Evolutionary conservation across 306 rosid species (phyloP).

Genomic region (Vicia sativa): DNA sequence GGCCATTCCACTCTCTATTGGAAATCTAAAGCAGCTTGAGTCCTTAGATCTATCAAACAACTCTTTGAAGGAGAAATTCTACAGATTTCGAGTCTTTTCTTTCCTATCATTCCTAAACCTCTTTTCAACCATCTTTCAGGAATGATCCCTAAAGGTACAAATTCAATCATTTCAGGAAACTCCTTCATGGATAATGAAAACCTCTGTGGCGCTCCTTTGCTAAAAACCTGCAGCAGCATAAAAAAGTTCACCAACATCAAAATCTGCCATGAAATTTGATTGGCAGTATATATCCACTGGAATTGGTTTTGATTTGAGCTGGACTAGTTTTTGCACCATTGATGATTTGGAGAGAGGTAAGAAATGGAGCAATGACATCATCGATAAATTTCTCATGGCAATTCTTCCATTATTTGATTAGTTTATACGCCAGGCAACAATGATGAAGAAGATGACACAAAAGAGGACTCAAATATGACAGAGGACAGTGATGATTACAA

Average conservation of each 20-base stretch:
- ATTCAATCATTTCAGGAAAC: conserved; percentile 37
- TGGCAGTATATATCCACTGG: conserved; percentile 73
- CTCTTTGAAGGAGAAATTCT: conserved; percentile 45
- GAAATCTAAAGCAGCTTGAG: conserved; percentile 45
- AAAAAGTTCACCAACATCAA: not conserved
- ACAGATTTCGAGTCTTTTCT: conserved; percentile 29
- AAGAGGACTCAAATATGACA: conserved; percentile 30
- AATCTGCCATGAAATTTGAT: conserved; percentile 42
- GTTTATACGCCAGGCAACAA: conserved; percentile 50
- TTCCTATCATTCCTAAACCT: conserved; percentile 52
- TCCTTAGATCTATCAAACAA: conserved; percentile 60
- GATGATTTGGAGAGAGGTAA: conserved; percentile 64
- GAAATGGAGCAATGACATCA: conserved; percentile 59
- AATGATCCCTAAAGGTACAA: conserved; percentile 47
- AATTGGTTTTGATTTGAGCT: conserved; percentile 79
- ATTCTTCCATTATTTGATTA: conserved; percentile 62
- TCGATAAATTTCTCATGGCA: conserved; percentile 55
- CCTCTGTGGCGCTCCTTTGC: conserved; percentile 51
- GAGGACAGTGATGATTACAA: conserved; percentile 39
- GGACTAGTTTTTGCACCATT: conserved; percentile 61
- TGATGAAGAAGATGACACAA: conserved; percentile 41
- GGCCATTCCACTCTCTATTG: conserved; percentile 48
- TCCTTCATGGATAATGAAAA: conserved; percentile 42
- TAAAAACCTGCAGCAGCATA: not conserved
- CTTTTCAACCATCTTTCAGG: conserved; percentile 42